Base-by-base conservation (phyloP, 2,329 filamentous ascomycete genomes). In the Macrophomina phaseolina region DNA sequence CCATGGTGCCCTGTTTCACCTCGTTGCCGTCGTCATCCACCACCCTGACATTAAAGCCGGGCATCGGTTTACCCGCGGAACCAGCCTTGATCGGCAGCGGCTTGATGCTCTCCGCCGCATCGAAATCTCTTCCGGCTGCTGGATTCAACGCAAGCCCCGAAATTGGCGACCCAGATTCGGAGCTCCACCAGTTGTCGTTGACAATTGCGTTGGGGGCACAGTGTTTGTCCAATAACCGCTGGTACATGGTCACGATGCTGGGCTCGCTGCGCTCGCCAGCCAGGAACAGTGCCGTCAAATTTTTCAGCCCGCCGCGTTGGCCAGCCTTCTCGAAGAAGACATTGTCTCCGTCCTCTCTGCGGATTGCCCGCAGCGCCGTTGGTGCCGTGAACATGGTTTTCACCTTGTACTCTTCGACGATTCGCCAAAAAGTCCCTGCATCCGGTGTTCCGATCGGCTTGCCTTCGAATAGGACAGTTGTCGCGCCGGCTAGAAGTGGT, bases 241-340 rank as follows among this genome's bases (percentile, higher is more conserved):
- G 91, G 75, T 96, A 97, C 82, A 90, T 90, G 18, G 86, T 87
- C 4, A 97, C 85, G 71, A 97, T 93, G 63, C 89, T 90, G 1
- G 94, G 94, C 74, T 97, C 94, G 40, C 92, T 96, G 46, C 94
- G 84, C 76, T 98, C 94, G 7, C 94, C 94, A 0, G 94, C 94
- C 1, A 97, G 84, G 79, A 97, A 97, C 5, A 97, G 81, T 0
- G 87, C 92, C 52, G 86, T 85, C 36, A 97, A 83, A 2, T 85
- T 87, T 71, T 84, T 89, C n/a, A 97, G 80, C 0, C 92, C 92
- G 11, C 90, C 90, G 45, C 86, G 84, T 53, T 85, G 77, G 7
- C 92, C 93, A 38, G 89, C 81, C 18, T 84, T 77, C 55, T 85
- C 80, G 71, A 97, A 85, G 64, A 86, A 82, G 5, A 82, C 81